A percentile compares a stretch with the other conserved stretches of the same genome.
phyloP scores from a whole-genome alignment of 2,329 filamentous ascomycete species.

The Purpureocillium takamizusanense region DNA sequence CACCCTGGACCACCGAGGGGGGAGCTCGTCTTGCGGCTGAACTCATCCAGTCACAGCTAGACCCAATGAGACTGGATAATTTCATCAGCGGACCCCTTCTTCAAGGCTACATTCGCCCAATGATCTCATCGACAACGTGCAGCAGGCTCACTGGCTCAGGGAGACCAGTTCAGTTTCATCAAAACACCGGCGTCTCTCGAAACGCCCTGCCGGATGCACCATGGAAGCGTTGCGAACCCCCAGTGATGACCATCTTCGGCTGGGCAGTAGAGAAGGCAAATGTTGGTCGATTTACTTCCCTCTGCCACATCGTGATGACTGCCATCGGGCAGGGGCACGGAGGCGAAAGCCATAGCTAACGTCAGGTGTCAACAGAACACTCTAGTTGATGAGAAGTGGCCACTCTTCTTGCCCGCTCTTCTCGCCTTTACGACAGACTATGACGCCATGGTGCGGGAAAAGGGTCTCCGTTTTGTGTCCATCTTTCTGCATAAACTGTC shows the following conservation, averaged over 20 bases:
- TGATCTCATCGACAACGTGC: conserved; percentile 50
- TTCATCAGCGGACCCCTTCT: conserved; percentile 51
- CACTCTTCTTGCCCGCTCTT: conserved; percentile 59
- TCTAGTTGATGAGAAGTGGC: conserved; percentile 42
- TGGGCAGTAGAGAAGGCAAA: conserved; percentile 6
- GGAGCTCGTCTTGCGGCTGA: conserved; percentile 18
- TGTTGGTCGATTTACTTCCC: conserved; percentile 2
- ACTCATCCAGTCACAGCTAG: conserved; percentile 21
- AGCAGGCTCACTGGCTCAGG: conserved; percentile 25
- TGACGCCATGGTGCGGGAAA: conserved; percentile 39
- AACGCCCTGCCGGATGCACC: not conserved
- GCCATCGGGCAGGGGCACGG: not conserved
- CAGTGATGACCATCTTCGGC: conserved; percentile 1
- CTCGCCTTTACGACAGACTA: conserved; percentile 60
- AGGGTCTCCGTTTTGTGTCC: conserved; percentile 45
- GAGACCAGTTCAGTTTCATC: conserved; percentile 16
- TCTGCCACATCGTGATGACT: not conserved
- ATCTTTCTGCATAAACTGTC: conserved; percentile 48
- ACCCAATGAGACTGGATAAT: conserved; percentile 4
- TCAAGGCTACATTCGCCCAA: conserved; percentile 52
- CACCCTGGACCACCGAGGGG: conserved; percentile 28
- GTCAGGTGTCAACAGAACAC: conserved; percentile 1
- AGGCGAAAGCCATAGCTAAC: conserved; percentile 4
- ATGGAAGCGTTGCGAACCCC: conserved; percentile 1
- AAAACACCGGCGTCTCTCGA: conserved; percentile 1